Conservation (phyloP, 345 rosid genomes). For the Toxicodendron radicans region DNA sequence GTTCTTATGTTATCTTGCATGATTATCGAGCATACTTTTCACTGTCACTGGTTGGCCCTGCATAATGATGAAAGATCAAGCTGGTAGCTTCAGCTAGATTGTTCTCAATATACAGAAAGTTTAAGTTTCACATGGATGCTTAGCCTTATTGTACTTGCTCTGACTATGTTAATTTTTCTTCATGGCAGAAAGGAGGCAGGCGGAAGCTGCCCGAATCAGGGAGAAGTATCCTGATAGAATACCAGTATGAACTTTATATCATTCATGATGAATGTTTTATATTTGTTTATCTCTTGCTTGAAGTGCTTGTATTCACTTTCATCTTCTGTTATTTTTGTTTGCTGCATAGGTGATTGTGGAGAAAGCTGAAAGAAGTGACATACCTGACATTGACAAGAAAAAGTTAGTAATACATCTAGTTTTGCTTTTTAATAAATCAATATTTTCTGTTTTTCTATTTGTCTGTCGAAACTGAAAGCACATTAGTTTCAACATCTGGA, state of each 20-base stretch:
- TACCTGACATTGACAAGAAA: slow-evolving; percentile 52
- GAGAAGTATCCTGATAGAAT: slow-evolving; percentile 79
- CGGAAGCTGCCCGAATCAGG: slow-evolving; percentile 63
- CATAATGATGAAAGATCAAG: background rate
- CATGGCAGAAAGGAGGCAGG: slow-evolving; percentile 63
- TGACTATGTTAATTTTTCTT: background rate
- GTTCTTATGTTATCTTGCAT: background rate
- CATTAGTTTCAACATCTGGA: no score
- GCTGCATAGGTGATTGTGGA: slow-evolving; percentile 45
- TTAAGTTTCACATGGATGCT: background rate
- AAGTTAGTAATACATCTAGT: slow-evolving; percentile 31
- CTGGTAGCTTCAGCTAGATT: background rate
- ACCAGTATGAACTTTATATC: slow-evolving; percentile 41
- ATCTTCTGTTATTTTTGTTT: background rate
- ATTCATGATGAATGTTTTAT: background rate
- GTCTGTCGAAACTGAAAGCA: background rate
- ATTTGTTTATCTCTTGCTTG: background rate
- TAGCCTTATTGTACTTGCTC: slow-evolving; percentile 14
- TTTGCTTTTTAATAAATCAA: background rate
- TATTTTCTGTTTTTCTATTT: background rate
- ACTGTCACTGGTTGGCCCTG: background rate
- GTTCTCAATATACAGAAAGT: background rate
- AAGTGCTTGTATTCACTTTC: background rate
- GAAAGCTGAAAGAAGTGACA: slow-evolving; percentile 51
- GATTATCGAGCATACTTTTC: background rate